Percentiles rank a stretch among this genome's conserved stretches.
Conservation (phyloP, 2,329 filamentous ascomycete genomes). For the Epichloe scottii region DNA sequence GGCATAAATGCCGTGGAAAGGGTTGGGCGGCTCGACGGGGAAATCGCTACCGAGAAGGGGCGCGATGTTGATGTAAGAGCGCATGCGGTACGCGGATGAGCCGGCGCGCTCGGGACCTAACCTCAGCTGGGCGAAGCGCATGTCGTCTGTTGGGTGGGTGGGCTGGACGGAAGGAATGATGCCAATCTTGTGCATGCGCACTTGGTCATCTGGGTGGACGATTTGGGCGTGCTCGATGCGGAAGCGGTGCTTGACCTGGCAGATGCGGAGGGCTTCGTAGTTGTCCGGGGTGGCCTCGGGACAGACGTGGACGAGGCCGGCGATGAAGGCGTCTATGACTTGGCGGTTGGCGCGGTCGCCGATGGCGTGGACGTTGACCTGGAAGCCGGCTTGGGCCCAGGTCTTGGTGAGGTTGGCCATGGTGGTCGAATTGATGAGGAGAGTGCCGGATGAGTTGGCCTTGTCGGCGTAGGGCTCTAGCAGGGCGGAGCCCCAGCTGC, state of each 20-base stretch:
- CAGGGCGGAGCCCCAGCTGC: constrained; percentile 60
- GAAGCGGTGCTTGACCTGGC: constrained; percentile 44
- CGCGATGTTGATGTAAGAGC: constrained; percentile 38
- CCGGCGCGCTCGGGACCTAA: constrained; percentile 43
- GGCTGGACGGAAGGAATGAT: constrained; percentile 60
- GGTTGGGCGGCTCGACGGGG: constrained; percentile 56
- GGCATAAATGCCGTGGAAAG: constrained; percentile 57
- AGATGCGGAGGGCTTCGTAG: constrained; percentile 26
- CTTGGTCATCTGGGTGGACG: constrained; percentile 52
- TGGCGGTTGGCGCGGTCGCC: constrained; percentile 56
- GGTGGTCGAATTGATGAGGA: constrained; percentile 51
- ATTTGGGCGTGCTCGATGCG: constrained; percentile 63
- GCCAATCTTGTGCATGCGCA: constrained; percentile 41
- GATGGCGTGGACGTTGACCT: constrained; percentile 63
- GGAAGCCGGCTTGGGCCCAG: constrained; percentile 50
- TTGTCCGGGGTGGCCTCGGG: constrained; percentile 18
- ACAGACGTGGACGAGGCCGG: constrained; percentile 42
- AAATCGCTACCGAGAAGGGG: constrained; percentile 58
- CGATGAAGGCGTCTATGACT: constrained; percentile 49
- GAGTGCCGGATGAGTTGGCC: constrained; percentile 46
- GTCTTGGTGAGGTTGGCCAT: constrained; percentile 39
- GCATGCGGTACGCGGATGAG: constrained; percentile 53
- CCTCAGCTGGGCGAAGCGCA: constrained; percentile 50
- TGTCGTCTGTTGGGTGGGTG: constrained; percentile 60
- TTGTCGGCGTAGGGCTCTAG: constrained; percentile 57